Evolutionary conservation across 2,329 filamentous ascomycete genomes (phyloP), one percentile per base, ranked within the genome.

Genomic region (Cryphonectria nitschkei): DNA sequence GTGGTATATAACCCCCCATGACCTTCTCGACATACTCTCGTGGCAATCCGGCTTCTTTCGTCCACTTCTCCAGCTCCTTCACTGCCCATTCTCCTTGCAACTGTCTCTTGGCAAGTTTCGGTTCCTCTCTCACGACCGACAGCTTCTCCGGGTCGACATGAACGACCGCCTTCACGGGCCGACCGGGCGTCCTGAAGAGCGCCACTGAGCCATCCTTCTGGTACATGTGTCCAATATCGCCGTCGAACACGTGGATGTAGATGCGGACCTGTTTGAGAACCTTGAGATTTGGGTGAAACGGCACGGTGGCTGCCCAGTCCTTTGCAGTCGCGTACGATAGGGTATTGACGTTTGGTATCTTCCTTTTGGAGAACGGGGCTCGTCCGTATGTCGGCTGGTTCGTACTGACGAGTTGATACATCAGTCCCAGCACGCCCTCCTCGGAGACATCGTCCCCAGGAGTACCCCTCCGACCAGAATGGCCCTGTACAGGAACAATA

Each of bases 101-200:
- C 14, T n/a, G n/a, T 29, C 34, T n/a, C 8, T 14, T 32, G 32
- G 29, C 14, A 3, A 16, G 7, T 39, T 9, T 61, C 16, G 58
- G 58, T 19, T n/a, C 58, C 37, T 58, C 64, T 22, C 34, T 52
- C n/a, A 50, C 11, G 2, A 22, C 43, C 13, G n/a, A 34, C 2
- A 22, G 64, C 50, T 66, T 50, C 9, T 56, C 64, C 13, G 64
- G 64, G 22, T 66, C 64, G 34, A 66, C 32, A 39, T 66, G 64
- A 2, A 66, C 46, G n/a, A 66, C 64, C 64, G 50, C 39, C 29
- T 54, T 26, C 22, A 58, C 37, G 11, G 37, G 37, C 65, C 52
- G 39, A 29, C n/a, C 14, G 2, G 65, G 65, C 16, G 64, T 66
- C 29, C 64, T 32, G 22, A 56, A 56, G 5, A 46, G 64, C 9